A percentile compares a stretch with the other conserved stretches of the same genome.
phyloP scores from a whole-genome alignment of 2,329 filamentous ascomycete species.

The Sarocladiaceae sp. region DNA sequence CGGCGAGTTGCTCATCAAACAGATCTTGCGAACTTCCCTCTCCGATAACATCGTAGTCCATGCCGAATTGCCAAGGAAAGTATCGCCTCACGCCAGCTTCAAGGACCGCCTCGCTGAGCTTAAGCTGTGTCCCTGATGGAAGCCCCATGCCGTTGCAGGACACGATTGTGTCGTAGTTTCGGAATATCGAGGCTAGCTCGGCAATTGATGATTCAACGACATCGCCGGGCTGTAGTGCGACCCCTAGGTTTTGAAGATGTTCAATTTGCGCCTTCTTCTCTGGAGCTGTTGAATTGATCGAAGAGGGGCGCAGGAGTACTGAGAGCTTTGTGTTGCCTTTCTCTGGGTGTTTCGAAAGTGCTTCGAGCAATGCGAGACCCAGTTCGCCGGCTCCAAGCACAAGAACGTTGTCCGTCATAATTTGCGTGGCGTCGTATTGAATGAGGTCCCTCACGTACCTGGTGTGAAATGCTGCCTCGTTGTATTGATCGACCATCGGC shows the following conservation, averaged over 20 bases:
- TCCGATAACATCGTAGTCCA: conserved; percentile 65
- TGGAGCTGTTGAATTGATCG: conserved; percentile 33
- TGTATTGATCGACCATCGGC: no score
- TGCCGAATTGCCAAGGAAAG: conserved; percentile 71
- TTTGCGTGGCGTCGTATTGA: no score
- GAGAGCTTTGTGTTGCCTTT: conserved; percentile 35
- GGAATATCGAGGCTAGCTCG: conserved; percentile 39
- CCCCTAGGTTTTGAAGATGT: conserved; percentile 30
- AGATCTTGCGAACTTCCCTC: conserved; percentile 55
- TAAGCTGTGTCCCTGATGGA: conserved; percentile 50
- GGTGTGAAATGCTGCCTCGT: no score
- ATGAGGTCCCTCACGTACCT: no score
- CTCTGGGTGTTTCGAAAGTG: conserved; percentile 43
- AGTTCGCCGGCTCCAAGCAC: conserved; percentile 66
- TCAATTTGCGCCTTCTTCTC: conserved; percentile 30
- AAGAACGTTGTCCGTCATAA: conserved; percentile 38
- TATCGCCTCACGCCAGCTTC: conserved; percentile 45
- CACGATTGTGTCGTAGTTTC: conserved; percentile 49
- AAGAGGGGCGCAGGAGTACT: conserved; percentile 49
- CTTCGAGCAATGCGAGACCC: conserved; percentile 49
- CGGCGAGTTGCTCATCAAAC: conserved; percentile 64
- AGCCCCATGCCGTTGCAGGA: conserved; percentile 58
- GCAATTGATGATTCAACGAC: conserved; percentile 29
- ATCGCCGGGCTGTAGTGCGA: conserved; percentile 41
- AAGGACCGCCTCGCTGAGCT: conserved; percentile 53